phyloP scores from a whole-genome alignment of 805 yeast species.

The Candida incommunis region DNA sequence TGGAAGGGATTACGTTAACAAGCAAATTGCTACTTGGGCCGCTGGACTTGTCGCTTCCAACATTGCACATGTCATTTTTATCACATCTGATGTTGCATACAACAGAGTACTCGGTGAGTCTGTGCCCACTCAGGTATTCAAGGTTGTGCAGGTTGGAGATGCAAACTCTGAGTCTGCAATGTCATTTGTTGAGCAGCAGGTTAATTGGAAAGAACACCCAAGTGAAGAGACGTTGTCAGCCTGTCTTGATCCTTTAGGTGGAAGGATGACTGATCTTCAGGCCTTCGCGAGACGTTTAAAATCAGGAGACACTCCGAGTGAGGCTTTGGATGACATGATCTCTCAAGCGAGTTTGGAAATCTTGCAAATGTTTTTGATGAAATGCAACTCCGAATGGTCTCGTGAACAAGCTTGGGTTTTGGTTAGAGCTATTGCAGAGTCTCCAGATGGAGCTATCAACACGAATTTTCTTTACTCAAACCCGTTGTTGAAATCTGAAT shows the following conservation, averaged over 20 bases:
- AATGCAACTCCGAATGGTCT: conserved; percentile 34
- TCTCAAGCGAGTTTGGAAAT: conserved; percentile 79
- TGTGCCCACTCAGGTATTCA: conserved; percentile 79
- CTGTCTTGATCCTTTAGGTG: conserved; percentile 64
- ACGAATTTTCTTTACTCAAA: conserved; percentile 5
- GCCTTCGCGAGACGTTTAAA: conserved; percentile 76
- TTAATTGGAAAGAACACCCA: background rate
- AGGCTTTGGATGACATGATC: conserved; percentile 68
- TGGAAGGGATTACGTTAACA: conserved; percentile 6
- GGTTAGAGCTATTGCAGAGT: conserved; percentile 43
- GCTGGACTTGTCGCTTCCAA: conserved; percentile 61
- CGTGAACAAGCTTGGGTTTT: conserved; percentile 82
- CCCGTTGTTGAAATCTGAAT: conserved; percentile 28
- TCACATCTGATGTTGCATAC: conserved; percentile 76
- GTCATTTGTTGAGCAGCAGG: conserved; percentile 40
- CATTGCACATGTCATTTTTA: conserved; percentile 76
- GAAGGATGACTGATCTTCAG: conserved; percentile 88
- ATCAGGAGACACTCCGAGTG: conserved; percentile 71
- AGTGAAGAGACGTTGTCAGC: background rate
- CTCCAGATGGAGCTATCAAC: background rate
- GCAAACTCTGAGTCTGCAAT: conserved; percentile 62
- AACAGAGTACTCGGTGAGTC: conserved; percentile 53
- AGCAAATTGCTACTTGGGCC: conserved; percentile 10
- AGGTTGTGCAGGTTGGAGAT: conserved; percentile 60
- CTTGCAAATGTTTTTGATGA: conserved; percentile 53